Evolutionary conservation across 306 rosid species (phyloP).

Genomic region (Inga laurina): DNA sequence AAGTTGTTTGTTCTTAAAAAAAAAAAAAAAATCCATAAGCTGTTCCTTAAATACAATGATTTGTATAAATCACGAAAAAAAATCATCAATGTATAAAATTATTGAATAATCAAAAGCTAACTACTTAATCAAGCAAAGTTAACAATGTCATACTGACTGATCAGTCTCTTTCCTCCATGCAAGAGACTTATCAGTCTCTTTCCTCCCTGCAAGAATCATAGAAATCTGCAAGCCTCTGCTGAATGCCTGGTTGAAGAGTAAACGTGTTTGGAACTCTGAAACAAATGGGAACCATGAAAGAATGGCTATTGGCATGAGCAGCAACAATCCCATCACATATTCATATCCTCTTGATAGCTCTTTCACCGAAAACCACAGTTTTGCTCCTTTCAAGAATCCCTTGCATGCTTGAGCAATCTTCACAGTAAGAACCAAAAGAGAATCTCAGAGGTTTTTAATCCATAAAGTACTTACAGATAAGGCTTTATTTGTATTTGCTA

Average conservation of each 20-base stretch:
- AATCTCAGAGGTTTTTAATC: neutral
- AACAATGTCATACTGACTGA: neutral
- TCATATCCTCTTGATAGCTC: conserved; percentile 58
- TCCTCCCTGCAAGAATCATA: conserved; percentile 8
- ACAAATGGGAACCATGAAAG: conserved; percentile 61
- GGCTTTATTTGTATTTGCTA: too few relatives aligned
- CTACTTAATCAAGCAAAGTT: neutral
- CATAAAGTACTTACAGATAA: neutral
- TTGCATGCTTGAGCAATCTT: conserved; percentile 26
- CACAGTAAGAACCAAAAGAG: neutral
- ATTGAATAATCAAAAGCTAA: neutral
- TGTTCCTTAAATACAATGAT: neutral
- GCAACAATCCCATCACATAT: conserved; percentile 52
- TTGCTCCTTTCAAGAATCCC: conserved; percentile 36
- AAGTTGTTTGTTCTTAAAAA: neutral
- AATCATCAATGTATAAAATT: neutral
- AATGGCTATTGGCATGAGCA: conserved; percentile 53
- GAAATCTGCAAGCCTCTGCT: conserved; percentile 61
- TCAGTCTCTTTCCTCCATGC: neutral
- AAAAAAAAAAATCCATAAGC: neutral
- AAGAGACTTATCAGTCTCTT: neutral
- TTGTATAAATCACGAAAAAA: neutral
- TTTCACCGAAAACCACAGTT: conserved; percentile 55
- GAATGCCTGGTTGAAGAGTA: conserved; percentile 58
- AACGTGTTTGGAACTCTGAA: conserved; percentile 58